Evolutionary conservation across 2,329 filamentous ascomycete species (phyloP), one percentile per base, ranked within the genome.

Genomic region (Paracoccidioides brasiliensis): DNA sequence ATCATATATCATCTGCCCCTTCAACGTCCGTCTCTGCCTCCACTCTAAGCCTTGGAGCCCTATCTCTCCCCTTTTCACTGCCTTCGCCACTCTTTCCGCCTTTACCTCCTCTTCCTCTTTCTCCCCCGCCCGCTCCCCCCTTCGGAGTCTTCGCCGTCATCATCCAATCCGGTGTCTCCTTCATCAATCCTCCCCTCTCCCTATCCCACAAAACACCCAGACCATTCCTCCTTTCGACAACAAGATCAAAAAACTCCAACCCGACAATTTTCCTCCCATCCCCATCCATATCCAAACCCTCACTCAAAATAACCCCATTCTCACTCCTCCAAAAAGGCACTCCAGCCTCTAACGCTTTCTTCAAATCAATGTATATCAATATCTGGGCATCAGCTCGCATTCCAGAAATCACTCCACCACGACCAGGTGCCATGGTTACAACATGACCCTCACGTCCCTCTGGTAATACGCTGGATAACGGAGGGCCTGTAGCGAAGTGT

Each of bases 401-500:
- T 0, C 90, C 90, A 42, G 84, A 89, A 30, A 91, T 79, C 2
- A 90, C 86, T 12, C 63, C 64, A 67, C 40, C 57, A 56, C 48
- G 55, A 56, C 43, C 55, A 51, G 28, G 38, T 52, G 49, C 41
- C 56, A 54, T 28, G 42, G 45, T 63, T 54, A 38, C 60, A 56
- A 44, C 48, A 37, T 45, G 58, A 6, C 60, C 60, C 14, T 61
- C 59, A 5, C 55, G 50, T 4, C 60, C 53, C 57, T 65, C 37
- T 55, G 66, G 62, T 58, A 70, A 55, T 42, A 73, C 64, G 14
- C 66, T 64, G 4, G 67, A 63, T 45, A 69, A 61, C 0, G 86
- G 83, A 10, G 90, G 73, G 0, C 88, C 89, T 5, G 82, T 81
- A 2, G 88, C 87, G 67, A 93, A 95, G 72, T 98, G 93, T 33